Evolutionary conservation across 345 rosid genomes (phyloP), one percentile per base, ranked within the genome.

Genomic region (Brassica nigra): DNA sequence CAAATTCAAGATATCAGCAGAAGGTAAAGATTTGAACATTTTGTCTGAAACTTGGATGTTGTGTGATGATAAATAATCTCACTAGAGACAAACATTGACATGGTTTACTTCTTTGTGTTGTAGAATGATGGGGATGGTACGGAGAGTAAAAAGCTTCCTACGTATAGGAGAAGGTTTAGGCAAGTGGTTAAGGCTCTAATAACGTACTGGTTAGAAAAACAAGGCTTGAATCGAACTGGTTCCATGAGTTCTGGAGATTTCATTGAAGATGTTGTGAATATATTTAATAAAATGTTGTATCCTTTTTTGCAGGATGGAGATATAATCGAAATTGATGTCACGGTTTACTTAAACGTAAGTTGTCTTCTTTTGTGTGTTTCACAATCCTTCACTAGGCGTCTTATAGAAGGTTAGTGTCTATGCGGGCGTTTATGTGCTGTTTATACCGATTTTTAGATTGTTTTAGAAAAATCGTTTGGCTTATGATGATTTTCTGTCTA

Each of bases 241-340:
- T 88, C 97, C 59, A 58, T 70, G 47, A 83, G 64, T 62, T 85
- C 91, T 5, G 82, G 79, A 55, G 85, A 83, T 37, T 52, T 73
- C 44, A 52, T 70, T 61, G 88, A 85, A 66, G 78, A 78, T 23
- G 27, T 23, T 23, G 27, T 23, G 27, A 23, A 23, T 23, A 23
- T 23, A 23, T 20, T 33, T 23, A 23, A 23, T 23, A 23, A 23
- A 23, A 23, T 1, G 27, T 23, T 23, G 27, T 23, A 23, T 23
- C 27, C 27, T 23, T 23, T 23, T 23, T 58, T 52, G 80, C 91
- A 94, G 98, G 97, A 94, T 80, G 97, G 97, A 31, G 98, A 94
- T 82, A 94, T 90, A 77, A 88, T 94, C 86, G 92, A 94, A 70
- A 89, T 94, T 49, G 98, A 94, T 71, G 97, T 94, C 31, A 94